These are phyloP conservation scores for Tulasnella sp. DNA, from an alignment of 768 basidiomycete genomes.

Conservation along the genomic window DNA sequence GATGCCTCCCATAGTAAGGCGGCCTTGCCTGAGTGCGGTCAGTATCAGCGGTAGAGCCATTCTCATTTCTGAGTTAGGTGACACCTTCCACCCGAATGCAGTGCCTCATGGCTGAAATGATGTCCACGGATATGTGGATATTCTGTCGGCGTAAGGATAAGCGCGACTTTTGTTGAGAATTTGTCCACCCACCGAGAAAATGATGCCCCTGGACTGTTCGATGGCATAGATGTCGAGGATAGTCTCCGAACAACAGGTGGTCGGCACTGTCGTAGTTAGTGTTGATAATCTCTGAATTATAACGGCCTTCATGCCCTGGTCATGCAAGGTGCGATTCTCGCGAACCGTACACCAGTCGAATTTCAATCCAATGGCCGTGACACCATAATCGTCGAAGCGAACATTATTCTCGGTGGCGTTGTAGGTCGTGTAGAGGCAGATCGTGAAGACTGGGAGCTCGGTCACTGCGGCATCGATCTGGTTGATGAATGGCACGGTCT, in stretches of 20 bases:
- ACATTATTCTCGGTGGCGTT: conserved; percentile 91
- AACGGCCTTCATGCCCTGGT: conserved; percentile 89
- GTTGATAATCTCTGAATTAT: conserved; percentile 98
- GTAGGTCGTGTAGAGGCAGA: conserved; percentile 97
- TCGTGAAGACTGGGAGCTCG: conserved; percentile 97
- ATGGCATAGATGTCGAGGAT: conserved; percentile 94
- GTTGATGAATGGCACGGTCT: conserved; percentile 85
- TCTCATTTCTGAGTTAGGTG: too few species aligned
- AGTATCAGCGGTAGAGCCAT: too few species aligned
- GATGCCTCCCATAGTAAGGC: too few species aligned
- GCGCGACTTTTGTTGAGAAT: conserved; percentile 98
- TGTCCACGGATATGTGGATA: conserved; percentile 96
- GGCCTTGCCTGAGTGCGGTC: too few species aligned
- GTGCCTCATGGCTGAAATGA: too few species aligned
- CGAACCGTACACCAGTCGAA: conserved; percentile 99
- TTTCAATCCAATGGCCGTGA: conserved; percentile 97
- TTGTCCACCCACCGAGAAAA: conserved; percentile 97
- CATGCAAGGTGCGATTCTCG: conserved; percentile 88
- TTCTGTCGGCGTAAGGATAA: conserved; percentile 92
- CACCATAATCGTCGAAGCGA: conserved; percentile 78
- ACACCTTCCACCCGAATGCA: too few species aligned
- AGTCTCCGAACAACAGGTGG: conserved; percentile 87
- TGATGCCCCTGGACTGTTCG: conserved; percentile 81
- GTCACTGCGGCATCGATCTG: conserved; percentile 99
- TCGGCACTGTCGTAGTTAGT: conserved; percentile 99